Evolutionary conservation across 257 asterid genomes (phyloP).

Genomic region (Solanum sitiens): DNA sequence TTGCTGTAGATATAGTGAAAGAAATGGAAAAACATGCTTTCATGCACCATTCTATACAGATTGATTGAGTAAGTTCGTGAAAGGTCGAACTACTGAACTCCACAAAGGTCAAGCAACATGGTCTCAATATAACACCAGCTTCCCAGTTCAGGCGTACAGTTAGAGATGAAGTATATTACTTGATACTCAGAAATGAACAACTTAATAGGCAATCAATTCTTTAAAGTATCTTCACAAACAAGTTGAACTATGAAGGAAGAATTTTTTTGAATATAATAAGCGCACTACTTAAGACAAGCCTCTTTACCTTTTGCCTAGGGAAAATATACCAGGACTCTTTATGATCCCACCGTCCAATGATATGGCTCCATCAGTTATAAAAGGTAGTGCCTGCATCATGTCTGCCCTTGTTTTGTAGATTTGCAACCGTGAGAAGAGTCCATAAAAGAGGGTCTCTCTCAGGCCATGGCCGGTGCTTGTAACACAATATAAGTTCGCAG

Average conservation of each 20-base stretch:
- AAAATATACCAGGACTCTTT: constrained; percentile 29
- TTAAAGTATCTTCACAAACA: background rate
- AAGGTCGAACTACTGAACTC: background rate
- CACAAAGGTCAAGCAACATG: background rate
- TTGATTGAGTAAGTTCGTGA: background rate
- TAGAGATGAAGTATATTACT: background rate
- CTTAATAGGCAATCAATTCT: background rate
- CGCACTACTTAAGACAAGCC: background rate
- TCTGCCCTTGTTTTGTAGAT: constrained; percentile 70
- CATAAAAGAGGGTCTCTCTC: constrained; percentile 79
- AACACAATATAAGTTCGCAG: constrained; percentile 16
- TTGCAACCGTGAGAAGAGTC: constrained; percentile 65
- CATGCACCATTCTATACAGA: background rate
- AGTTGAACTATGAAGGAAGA: background rate
- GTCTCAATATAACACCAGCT: background rate
- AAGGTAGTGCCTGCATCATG: constrained; percentile 52
- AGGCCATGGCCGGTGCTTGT: constrained; percentile 41
- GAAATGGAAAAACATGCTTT: background rate
- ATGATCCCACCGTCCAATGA: constrained; percentile 89
- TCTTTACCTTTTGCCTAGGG: constrained; percentile 47
- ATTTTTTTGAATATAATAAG: background rate
- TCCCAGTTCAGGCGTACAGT: background rate
- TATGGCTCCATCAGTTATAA: constrained; percentile 50
- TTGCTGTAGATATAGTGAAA: background rate
- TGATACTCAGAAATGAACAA: background rate